Evolutionary conservation across 768 basidiomycete genomes (phyloP).

Genomic region (Hygrophorus pudorinus): DNA sequence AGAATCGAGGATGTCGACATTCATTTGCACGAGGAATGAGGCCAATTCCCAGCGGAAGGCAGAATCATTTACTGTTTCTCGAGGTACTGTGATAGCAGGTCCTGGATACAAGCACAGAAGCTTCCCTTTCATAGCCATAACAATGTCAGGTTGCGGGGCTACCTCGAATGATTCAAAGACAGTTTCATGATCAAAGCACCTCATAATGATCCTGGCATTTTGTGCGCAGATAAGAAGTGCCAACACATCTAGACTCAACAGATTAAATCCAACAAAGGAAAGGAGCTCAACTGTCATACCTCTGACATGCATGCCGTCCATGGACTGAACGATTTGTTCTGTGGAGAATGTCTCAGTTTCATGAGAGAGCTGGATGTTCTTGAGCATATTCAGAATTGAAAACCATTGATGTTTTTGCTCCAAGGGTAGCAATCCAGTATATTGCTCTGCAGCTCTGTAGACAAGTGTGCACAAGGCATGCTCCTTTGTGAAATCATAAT

Average conservation of each 20-base stretch:
- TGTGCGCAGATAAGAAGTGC: conserved; percentile 32
- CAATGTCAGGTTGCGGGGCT: conserved; percentile 22
- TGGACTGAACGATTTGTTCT: conserved; percentile 9
- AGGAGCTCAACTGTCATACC: conserved; percentile 9
- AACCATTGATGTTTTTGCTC: conserved; percentile 18
- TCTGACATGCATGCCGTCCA: conserved; percentile 12
- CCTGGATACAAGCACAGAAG: conserved; percentile 37
- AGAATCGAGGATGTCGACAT: conserved; percentile 22
- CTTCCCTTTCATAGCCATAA: conserved; percentile 32
- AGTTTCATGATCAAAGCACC: conserved; percentile 17
- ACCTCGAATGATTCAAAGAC: conserved; percentile 39
- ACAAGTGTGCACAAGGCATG: conserved; percentile 16
- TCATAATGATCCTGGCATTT: conserved; percentile 36
- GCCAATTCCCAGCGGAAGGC: conserved; percentile 25
- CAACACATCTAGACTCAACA: conserved; percentile 22
- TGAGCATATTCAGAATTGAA: conserved; percentile 21
- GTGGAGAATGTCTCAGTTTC: background rate
- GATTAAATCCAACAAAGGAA: background rate
- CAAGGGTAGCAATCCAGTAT: conserved; percentile 6
- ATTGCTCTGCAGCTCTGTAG: conserved; percentile 12
- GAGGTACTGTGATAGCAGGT: conserved; percentile 29
- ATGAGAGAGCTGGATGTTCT: conserved; percentile 11
- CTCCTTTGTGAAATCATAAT: conserved; percentile 17
- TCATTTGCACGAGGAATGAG: conserved; percentile 29
- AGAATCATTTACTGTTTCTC: conserved; percentile 16